Evolutionary conservation across 148 eudicot genomes (phyloP).

Genomic region (Cornus suecica): DNA sequence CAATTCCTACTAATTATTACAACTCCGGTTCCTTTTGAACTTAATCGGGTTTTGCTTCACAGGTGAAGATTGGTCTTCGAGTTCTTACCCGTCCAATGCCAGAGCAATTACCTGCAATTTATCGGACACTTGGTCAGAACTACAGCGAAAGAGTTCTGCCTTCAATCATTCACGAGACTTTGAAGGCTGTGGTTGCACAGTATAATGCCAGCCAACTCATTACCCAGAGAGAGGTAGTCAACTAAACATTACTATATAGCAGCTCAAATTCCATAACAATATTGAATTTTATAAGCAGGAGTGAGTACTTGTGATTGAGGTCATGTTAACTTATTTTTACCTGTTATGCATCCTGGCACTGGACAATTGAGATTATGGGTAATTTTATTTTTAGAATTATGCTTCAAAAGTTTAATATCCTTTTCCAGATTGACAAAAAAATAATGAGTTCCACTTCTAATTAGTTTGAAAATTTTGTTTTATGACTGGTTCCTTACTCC

Average conservation of each 20-base stretch:
- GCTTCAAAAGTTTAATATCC: neutral
- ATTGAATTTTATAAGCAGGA: neutral
- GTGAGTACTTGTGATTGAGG: neutral
- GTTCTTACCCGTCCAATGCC: conserved; percentile 90
- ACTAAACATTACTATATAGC: neutral
- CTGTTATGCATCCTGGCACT: neutral
- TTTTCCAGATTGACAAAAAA: neutral
- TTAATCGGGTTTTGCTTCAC: conserved; percentile 20
- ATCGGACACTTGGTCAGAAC: conserved; percentile 90
- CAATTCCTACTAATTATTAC: neutral
- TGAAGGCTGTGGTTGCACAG: conserved; percentile 96
- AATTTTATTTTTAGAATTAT: neutral
- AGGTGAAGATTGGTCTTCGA: conserved; percentile 93
- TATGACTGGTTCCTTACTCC: neutral
- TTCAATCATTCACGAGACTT: conserved; percentile 84
- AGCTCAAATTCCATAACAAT: neutral
- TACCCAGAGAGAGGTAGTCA: conserved; percentile 89
- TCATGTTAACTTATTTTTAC: neutral
- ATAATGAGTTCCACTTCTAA: neutral
- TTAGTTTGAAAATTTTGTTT: neutral
- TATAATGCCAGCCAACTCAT: conserved; percentile 96
- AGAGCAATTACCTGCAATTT: conserved; percentile 67
- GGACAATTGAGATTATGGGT: neutral
- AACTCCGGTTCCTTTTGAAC: conserved; percentile 4
- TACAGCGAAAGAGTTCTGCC: conserved; percentile 91